Evolutionary conservation across 2,329 filamentous ascomycete genomes (phyloP), one percentile per base, ranked within the genome.

Genomic region (Xylariales sp.): DNA sequence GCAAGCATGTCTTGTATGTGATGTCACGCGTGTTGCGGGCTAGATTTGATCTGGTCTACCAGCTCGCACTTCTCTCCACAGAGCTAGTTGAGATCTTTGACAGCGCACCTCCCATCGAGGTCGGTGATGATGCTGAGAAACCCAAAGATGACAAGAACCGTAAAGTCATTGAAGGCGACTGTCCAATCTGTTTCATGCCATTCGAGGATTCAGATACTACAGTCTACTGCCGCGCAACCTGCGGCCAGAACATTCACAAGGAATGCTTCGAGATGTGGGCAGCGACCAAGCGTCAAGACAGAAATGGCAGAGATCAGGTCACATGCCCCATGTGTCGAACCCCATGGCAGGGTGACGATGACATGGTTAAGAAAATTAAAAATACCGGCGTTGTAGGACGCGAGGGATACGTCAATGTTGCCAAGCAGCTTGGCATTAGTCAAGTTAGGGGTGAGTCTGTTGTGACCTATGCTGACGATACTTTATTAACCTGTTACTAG

Each of bases 1-100:
- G 81, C 70, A 85, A 85, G 53, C 82, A 86, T 50, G 63, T 80
- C 19, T 46, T 83, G 31, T 85, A 80, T 52, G 75, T 82, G 18
- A 67, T 85, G 56, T 64, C 72, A 10, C 69, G 73, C 14, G 77
- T 84, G 2, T 69, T 85, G 24, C 74, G 74, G 34, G 80, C 76
- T 1, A 71, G 69, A 3, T 67, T 64, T 40, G 57, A 79, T 0
- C 60, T 80, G 4, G 69, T 76, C 6, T 84, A 84, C 50, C 81
- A 85, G 54, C 66, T 79, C 5, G 80, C 78, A 1, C 70, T 85
- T 19, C 62, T 81, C 6, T 67, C 68, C 33, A 66, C 65, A 3
- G 82, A 85, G 57, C 67, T 85, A n/a, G 62, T 63, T 19, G 66
- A 76, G 20, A 74, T 85, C 48, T 79, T 84, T 50, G 62, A 57